These are phyloP conservation scores for Apiotrichum gracile DNA, from an alignment of 1,284 basidiomycete species.

Conservation along the genomic window DNA sequence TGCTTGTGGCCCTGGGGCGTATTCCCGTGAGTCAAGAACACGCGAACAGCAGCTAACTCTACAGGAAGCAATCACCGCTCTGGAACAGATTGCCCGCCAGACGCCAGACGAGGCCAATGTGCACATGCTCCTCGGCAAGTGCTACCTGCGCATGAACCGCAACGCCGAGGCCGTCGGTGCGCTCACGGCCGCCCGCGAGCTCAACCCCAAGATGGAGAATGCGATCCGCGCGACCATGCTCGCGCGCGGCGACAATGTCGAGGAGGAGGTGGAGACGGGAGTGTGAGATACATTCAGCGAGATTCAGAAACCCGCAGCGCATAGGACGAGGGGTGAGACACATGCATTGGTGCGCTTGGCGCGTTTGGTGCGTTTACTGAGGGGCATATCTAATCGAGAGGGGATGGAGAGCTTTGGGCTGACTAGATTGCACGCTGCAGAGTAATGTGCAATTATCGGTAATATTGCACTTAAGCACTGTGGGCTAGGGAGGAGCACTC, in stretches of 20 bases:
- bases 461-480: too few relatives aligned
- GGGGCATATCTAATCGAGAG: too few relatives aligned
- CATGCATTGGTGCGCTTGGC: too few relatives aligned
- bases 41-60: background rate
- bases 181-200: conserved; percentile 78
- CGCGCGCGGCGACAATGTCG: conserved; percentile 50
- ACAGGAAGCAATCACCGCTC: conserved; percentile 70
- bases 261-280: conserved; percentile 44
- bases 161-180: conserved; percentile 70
- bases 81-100: conserved; percentile 67
- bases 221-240: conserved; percentile 42
- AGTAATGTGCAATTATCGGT: too few relatives aligned
- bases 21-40: conserved; percentile 60
- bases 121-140: conserved; percentile 87
- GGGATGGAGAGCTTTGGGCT: too few relatives aligned
- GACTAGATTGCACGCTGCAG: too few relatives aligned
- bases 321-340: too few relatives aligned
- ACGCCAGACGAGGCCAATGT: conserved; percentile 86
- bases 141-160: conserved; percentile 71
- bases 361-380: too few relatives aligned
- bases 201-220: conserved; percentile 50
- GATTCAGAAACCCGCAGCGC: too few relatives aligned
- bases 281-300: too few relatives aligned
- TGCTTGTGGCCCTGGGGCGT: conserved; percentile 71
- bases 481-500: too few relatives aligned